phyloP scores from a whole-genome alignment of 169 alveolate genomes.

The Plasmodium coatneyi region DNA sequence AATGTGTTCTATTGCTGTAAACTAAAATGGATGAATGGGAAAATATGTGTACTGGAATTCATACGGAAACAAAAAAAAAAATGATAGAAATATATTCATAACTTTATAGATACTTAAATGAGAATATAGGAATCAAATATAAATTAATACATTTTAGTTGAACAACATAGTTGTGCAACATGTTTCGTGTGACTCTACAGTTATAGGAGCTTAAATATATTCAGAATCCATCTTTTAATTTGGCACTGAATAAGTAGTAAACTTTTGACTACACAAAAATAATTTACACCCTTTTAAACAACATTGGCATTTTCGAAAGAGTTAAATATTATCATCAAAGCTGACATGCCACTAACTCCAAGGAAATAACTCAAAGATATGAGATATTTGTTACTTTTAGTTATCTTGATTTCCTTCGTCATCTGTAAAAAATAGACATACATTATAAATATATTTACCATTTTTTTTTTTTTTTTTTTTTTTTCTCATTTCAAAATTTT shows the following conservation, averaged over 20 bases:
- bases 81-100: not conserved
- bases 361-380: slow-evolving; percentile 66
- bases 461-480: slow-evolving; percentile 21
- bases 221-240: not conserved
- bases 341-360: slow-evolving; percentile 71
- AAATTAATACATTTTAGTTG: slow-evolving; percentile 11
- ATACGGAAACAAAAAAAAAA: slow-evolving; percentile 46
- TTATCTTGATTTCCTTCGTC: slow-evolving; percentile 63
- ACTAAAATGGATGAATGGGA: slow-evolving; percentile 2
- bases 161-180: not conserved
- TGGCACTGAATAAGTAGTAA: not conserved
- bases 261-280: slow-evolving; percentile 4
- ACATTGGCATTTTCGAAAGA: slow-evolving; percentile 26
- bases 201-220: not conserved
- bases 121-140: slow-evolving; percentile 16
- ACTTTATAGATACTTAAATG: not conserved
- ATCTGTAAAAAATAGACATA: slow-evolving; percentile 45
- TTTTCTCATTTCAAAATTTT: not conserved
- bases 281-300: slow-evolving; percentile 8
- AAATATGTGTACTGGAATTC: not conserved
- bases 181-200: not conserved
- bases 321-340: slow-evolving; percentile 55
- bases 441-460: not conserved
- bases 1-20: slow-evolving; percentile 15
- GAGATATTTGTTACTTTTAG: slow-evolving; percentile 33